Conservation (phyloP, 179 eudicot genomes). For the Beta macrorhiza region DNA sequence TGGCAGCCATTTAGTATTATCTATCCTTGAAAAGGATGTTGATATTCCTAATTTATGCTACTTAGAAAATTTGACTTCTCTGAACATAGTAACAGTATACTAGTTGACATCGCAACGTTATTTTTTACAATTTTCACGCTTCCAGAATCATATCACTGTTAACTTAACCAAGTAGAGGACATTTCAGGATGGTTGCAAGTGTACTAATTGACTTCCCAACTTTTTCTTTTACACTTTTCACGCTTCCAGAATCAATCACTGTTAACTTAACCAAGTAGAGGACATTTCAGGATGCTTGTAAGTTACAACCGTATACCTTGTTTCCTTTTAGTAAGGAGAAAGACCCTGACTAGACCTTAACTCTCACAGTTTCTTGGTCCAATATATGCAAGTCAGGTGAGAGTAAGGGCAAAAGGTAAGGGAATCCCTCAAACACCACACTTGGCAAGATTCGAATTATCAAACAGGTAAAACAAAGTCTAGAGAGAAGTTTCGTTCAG, state of each 20-base stretch:
- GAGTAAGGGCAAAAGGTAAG: too few species aligned
- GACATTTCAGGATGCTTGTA: not conserved
- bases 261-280: not conserved
- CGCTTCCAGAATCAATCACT: not conserved
- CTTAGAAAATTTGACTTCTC: not conserved
- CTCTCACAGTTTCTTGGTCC: too few species aligned
- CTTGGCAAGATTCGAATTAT: too few species aligned
- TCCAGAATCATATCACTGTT: not conserved
- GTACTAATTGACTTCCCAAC: not conserved
- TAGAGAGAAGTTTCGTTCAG: not conserved
- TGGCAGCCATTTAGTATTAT: not conserved
- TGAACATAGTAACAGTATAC: not conserved
- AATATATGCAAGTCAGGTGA: too few species aligned
- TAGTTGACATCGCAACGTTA: not conserved
- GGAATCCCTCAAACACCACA: too few species aligned
- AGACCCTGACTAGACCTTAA: too few species aligned
- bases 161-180: not conserved
- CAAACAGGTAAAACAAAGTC: not conserved
- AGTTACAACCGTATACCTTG: not conserved
- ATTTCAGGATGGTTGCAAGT: not conserved
- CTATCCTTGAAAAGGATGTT: not conserved
- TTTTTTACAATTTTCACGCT: not conserved
- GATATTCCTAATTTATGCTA: not conserved
- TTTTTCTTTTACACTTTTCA: not conserved
- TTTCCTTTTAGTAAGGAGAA: too few species aligned